Evolutionary conservation across 129 eudicot species (phyloP).

Genomic region (Gnaphalium uliginosum): DNA sequence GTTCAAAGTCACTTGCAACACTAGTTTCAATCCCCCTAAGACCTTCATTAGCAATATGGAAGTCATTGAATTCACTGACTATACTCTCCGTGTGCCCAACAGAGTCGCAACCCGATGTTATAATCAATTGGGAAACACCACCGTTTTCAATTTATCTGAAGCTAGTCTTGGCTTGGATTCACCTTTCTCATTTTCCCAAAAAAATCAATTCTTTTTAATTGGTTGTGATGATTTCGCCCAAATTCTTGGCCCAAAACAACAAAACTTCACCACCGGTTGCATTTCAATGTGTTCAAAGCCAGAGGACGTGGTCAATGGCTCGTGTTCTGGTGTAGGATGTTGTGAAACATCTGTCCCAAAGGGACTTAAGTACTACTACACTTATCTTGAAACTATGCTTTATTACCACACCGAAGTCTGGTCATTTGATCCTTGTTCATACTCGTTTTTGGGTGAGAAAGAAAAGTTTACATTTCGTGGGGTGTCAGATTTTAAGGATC

Average conservation of each 20-base stretch:
- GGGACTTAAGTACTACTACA: too few relatives aligned
- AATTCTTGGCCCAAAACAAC: background rate
- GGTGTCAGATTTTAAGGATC: slow-evolving; percentile 37
- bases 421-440: slow-evolving; percentile 44
- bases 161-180: background rate
- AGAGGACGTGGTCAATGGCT: too few relatives aligned
- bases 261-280: slow-evolving; percentile 10
- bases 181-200: slow-evolving; percentile 44
- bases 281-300: too few relatives aligned
- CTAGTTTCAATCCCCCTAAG: slow-evolving; percentile 31
- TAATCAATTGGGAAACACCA: background rate
- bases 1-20: slow-evolving; percentile 36
- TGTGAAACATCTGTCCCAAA: too few relatives aligned
- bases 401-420: slow-evolving; percentile 2
- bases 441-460: slow-evolving; percentile 56
- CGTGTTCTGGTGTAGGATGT: too few relatives aligned
- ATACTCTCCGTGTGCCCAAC: slow-evolving; percentile 29
- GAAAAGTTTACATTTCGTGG: slow-evolving; percentile 40
- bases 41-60: slow-evolving; percentile 7
- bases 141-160: background rate
- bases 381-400: background rate
- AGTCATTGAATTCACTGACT: slow-evolving; percentile 21
- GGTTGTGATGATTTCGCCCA: slow-evolving; percentile 52
- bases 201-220: slow-evolving; percentile 41
- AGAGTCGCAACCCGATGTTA: slow-evolving; percentile 28